These are phyloP conservation scores for Thalassiosira tumida DNA, from an alignment of 352 stramenopile genomes.

Conservation along the genomic window DNA sequence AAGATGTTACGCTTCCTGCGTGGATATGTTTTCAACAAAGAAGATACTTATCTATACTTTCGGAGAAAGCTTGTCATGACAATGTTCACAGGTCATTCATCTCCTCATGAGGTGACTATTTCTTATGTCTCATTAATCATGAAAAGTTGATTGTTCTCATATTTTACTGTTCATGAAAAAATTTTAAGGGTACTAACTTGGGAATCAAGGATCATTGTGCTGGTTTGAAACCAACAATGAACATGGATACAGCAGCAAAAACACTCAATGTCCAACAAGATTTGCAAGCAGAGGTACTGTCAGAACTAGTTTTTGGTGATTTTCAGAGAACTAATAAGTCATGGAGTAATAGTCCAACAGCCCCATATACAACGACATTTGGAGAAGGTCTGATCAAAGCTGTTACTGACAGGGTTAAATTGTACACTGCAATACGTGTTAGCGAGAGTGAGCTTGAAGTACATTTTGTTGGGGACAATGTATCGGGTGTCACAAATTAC, in stretches of 20 bases:
- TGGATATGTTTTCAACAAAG: too few species aligned
- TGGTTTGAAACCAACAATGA: slow-evolving; percentile 37
- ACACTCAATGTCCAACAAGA: slow-evolving; percentile 31
- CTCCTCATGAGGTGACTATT: too few species aligned
- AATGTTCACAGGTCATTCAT: too few species aligned
- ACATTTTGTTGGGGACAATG: too few species aligned
- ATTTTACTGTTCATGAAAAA: too few species aligned
- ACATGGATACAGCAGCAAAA: slow-evolving; percentile 40
- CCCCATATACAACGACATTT: not conserved
- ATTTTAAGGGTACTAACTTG: slow-evolving; percentile 51
- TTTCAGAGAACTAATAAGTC: slow-evolving; percentile 1
- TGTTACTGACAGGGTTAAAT: not conserved
- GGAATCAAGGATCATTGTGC: slow-evolving; percentile 39
- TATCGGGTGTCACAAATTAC: too few species aligned
- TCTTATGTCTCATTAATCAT: too few species aligned
- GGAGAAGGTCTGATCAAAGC: slow-evolving; percentile 17
- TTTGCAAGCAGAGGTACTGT: not conserved
- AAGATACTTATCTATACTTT: too few species aligned
- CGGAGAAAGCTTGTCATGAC: too few species aligned
- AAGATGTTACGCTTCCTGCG: slow-evolving; percentile 11
- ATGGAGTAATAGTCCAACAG: not conserved
- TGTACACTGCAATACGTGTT: slow-evolving; percentile 1
- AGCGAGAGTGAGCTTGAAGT: not conserved
- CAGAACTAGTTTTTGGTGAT: slow-evolving; percentile 1
- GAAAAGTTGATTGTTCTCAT: too few species aligned